Evolutionary conservation across 768 basidiomycete species (phyloP), one percentile per base, ranked within the genome.

Genomic region (Tricholoma hemisulphureum): DNA sequence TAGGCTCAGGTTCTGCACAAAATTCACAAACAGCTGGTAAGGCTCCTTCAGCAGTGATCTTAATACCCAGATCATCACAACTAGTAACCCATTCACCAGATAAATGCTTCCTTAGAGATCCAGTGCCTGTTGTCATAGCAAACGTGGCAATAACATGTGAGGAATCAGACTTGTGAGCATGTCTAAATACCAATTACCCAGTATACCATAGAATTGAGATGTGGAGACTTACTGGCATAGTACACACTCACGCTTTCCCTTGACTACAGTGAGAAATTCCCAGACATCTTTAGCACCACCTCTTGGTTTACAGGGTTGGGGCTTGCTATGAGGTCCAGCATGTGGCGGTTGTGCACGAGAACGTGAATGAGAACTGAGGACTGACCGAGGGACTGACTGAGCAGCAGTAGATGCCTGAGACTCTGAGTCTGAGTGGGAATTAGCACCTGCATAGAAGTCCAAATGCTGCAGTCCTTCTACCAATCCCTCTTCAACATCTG

Each of bases 1-100:
- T 34, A 23, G 11, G 14, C 21, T 18, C 26, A 11, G 26, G 50
- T 31, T 3, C 6, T 8, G 45, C 21, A 6, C 13, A 28, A 23
- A 26, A 39, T 51, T 43, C n/a, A 35, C 50, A 28, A 21, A 24
- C 24, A 37, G 18, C 20, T 39, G 39, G 39, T 51, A 7, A 7
- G 53, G 32, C 53, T 50, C 28, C 50, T 34, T 58, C 51, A 5
- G 63, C 66, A 16, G 61, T 65, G 29, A 63, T 61, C 10, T 14
- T 6, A 24, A 67, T 62, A 14, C 57, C 49, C 16, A 65, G 48
- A 18, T 61, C 9, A 24, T 64, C 60, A 53, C 65, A 65, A 16
- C 46, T 55, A 5, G 28, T 28, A 13, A 62, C 46, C 60, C 66
- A 67, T 5, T 50, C 35, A 14, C 50, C 49, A 4, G 11, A 7